Conservation (phyloP, 2,329 filamentous ascomycete species). For the Teratosphaeria nubilosa region DNA sequence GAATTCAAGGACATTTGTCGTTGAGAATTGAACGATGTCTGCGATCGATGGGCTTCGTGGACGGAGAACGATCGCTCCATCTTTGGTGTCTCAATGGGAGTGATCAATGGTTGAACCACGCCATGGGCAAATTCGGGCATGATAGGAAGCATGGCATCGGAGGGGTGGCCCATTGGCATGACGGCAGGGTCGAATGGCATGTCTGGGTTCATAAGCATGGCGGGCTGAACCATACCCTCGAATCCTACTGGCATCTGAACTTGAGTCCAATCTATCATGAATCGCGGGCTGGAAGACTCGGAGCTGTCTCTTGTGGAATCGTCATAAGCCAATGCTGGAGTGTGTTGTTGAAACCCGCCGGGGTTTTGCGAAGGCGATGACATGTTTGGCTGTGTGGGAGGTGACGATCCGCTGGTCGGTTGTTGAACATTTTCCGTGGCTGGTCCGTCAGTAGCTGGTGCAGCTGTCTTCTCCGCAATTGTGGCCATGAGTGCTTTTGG, state of each 20-base stretch:
- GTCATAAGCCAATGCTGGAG: constrained; percentile 37
- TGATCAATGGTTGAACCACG: constrained; percentile 30
- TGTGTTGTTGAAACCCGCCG: constrained; percentile 30
- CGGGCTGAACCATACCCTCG: constrained; percentile 33
- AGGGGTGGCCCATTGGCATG: constrained; percentile 26
- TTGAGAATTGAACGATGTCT: constrained; percentile 31
- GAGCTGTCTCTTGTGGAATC: constrained; percentile 35
- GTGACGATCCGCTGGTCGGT: constrained; percentile 25
- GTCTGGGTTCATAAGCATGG: constrained; percentile 35
- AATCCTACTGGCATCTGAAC: constrained; percentile 36
- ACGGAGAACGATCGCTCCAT: constrained; percentile 39
- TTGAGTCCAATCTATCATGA: constrained; percentile 40
- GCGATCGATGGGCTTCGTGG: constrained; percentile 34
- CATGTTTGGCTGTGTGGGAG: constrained; percentile 6
- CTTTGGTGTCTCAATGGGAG: constrained; percentile 37
- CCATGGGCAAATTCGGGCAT: constrained; percentile 32
- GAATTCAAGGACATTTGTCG: constrained; percentile 30
- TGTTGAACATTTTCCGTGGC: constrained; percentile 34
- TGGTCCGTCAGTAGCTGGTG: constrained; percentile 23
- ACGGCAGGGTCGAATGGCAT: constrained; percentile 35
- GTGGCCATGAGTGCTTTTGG: constrained; percentile 15
- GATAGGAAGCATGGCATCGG: constrained; percentile 35
- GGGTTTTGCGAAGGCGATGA: constrained; percentile 14
- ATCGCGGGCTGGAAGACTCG: constrained; percentile 35
- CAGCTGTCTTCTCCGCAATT: constrained; percentile 17